Conservation (phyloP, 805 yeast species). For the Starmerella potacharoeniae region DNA sequence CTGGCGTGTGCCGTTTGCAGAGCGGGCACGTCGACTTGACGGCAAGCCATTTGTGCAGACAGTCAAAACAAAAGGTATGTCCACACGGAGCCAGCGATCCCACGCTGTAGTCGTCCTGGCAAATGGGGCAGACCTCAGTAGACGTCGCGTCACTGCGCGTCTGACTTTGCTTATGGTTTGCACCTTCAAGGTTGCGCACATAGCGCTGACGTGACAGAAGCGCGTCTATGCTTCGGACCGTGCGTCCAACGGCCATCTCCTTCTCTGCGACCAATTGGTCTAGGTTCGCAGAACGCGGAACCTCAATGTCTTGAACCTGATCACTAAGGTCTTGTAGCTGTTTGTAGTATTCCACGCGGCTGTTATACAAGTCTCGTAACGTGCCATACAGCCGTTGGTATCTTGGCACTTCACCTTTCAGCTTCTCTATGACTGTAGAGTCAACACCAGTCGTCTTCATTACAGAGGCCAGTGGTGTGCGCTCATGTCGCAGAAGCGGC, state of each 20-base stretch:
- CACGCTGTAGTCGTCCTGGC: constrained; percentile 53
- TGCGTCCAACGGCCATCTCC: constrained; percentile 13
- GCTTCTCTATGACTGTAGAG: background rate
- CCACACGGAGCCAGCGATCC: constrained; percentile 88
- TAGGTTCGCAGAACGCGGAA: constrained; percentile 24
- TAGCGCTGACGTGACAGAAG: constrained; percentile 23
- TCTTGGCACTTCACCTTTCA: constrained; percentile 33
- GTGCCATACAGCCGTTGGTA: constrained; percentile 41
- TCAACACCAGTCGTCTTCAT: background rate
- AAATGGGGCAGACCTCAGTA: constrained; percentile 50
- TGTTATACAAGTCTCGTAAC: constrained; percentile 56
- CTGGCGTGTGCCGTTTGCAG: constrained; percentile 42
- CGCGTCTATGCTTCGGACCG: constrained; percentile 4
- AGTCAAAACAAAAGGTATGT: constrained; percentile 76
- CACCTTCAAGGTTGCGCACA: constrained; percentile 15
- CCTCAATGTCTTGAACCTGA: constrained; percentile 46
- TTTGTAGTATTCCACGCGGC: constrained; percentile 70
- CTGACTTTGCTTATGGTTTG: constrained; percentile 1
- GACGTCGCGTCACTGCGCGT: background rate
- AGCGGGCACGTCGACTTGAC: constrained; percentile 59
- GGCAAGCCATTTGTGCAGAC: constrained; percentile 64
- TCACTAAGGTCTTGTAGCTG: constrained; percentile 82
- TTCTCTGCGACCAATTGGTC: constrained; percentile 22
- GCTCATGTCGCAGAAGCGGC: background rate
- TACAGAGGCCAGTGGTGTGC: background rate